Evolutionary conservation across 1,139 yeast genomes (phyloP).

Genomic region (Kurtzmaniella quercitrusa): DNA sequence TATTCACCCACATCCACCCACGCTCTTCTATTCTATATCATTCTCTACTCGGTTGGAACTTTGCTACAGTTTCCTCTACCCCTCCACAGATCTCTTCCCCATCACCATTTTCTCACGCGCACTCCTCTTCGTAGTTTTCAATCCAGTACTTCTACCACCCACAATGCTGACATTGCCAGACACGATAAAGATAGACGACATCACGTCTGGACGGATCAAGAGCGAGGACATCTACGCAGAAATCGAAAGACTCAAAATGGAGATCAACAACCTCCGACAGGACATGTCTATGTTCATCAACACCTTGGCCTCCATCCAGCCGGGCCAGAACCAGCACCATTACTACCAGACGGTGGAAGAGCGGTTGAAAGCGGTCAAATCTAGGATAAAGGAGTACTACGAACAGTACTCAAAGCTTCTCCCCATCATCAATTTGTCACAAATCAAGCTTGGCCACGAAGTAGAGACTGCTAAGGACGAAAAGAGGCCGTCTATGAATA

Average conservation of each 20-base stretch:
- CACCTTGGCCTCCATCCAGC: conserved; percentile 36
- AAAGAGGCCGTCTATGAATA: not conserved
- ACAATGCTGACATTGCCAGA: conserved; percentile 26
- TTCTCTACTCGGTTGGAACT: not conserved
- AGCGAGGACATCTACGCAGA: conserved; percentile 35
- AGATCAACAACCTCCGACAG: conserved; percentile 39
- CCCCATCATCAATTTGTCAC: conserved; percentile 49
- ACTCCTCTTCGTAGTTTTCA: no score
- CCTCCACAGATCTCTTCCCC: no score
- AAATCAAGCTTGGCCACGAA: conserved; percentile 45
- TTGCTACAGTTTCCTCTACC: not conserved
- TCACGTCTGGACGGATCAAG: conserved; percentile 40
- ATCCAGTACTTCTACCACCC: not conserved
- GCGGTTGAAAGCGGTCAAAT: conserved; percentile 32
- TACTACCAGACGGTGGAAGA: conserved; percentile 28
- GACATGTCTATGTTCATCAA: conserved; percentile 40
- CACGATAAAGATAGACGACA: conserved; percentile 41
- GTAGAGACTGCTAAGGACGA: conserved; percentile 23
- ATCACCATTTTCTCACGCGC: no score
- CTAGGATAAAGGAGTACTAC: conserved; percentile 39
- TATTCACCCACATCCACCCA: no score
- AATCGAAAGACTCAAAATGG: conserved; percentile 40
- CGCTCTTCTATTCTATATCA: no score
- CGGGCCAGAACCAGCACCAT: conserved; percentile 32
- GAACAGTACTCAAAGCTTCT: conserved; percentile 40